Conservation (phyloP, 441 rosid genomes). For the Adansonia madagascariensis region DNA sequence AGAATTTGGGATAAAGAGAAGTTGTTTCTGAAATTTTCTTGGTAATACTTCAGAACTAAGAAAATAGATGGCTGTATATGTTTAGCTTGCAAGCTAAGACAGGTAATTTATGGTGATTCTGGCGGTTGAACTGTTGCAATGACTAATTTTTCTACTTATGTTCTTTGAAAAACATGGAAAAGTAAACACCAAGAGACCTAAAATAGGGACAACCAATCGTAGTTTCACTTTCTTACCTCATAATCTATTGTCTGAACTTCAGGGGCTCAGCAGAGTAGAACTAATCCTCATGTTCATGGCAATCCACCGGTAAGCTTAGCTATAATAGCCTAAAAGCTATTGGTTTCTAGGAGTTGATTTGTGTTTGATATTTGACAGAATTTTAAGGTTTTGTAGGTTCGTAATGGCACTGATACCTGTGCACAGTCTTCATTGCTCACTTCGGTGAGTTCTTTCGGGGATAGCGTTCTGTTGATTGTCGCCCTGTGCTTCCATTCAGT, state of each 20-base stretch:
- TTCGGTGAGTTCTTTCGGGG: slow-evolving; percentile 54
- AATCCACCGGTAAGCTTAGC: slow-evolving; percentile 30
- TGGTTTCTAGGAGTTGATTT: background rate
- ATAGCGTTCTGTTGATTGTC: slow-evolving; percentile 63
- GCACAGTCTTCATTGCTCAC: slow-evolving; percentile 24
- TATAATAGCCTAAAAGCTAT: background rate
- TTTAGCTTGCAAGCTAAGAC: background rate
- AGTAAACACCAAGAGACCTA: background rate
- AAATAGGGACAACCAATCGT: background rate
- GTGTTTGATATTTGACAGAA: background rate
- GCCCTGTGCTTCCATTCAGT: slow-evolving; percentile 90
- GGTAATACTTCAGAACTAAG: background rate
- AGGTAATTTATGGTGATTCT: background rate
- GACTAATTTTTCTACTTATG: background rate
- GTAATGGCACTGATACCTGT: slow-evolving; percentile 10
- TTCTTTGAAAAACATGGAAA: background rate
- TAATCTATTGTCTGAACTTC: background rate
- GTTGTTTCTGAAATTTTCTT: background rate
- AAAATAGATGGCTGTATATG: background rate
- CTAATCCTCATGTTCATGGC: slow-evolving; percentile 21
- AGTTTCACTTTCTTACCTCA: background rate
- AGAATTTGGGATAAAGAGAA: background rate
- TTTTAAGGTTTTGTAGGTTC: slow-evolving; percentile 23
- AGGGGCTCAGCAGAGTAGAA: slow-evolving; percentile 42
- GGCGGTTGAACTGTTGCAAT: background rate